Evolutionary conservation across 2,329 filamentous ascomycete species (phyloP).

Genomic region (Chrysoporthe puriensis): DNA sequence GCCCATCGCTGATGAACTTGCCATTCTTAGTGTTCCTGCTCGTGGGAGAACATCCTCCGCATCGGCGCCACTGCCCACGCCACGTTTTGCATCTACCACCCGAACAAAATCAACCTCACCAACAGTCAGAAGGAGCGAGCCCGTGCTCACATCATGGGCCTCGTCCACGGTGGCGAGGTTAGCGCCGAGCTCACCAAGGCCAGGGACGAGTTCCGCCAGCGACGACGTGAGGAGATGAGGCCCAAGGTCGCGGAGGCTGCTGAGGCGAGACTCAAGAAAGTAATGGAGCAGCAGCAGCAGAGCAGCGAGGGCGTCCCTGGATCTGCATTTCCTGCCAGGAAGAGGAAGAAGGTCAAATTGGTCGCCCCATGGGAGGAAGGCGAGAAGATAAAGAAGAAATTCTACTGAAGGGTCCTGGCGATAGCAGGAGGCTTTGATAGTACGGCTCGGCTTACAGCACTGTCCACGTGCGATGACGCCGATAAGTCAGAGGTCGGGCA

Average conservation of each 20-base stretch:
- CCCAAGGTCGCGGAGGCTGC: slow-evolving; percentile 23
- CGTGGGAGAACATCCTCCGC: slow-evolving; percentile 25
- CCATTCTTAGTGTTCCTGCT: slow-evolving; percentile 18
- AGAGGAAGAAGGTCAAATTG: slow-evolving; percentile 24
- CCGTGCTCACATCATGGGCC: slow-evolving; percentile 24
- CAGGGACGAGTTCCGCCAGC: slow-evolving; percentile 24
- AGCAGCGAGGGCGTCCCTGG: background rate
- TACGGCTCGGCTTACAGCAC: too few relatives aligned
- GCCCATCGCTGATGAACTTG: background rate
- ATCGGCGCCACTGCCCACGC: slow-evolving; percentile 19
- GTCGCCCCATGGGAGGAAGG: slow-evolving; percentile 27
- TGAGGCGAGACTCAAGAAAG: slow-evolving; percentile 16
- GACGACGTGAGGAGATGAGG: slow-evolving; percentile 25
- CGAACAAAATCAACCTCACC: slow-evolving; percentile 26
- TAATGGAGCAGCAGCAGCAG: slow-evolving; percentile 7
- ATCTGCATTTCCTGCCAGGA: background rate
- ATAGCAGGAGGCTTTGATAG: too few relatives aligned
- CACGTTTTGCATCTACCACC: slow-evolving; percentile 28
- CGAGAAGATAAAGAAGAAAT: slow-evolving; percentile 11
- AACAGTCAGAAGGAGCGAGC: slow-evolving; percentile 21
- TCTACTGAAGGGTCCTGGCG: background rate
- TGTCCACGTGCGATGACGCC: too few relatives aligned
- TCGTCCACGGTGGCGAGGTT: slow-evolving; percentile 27
- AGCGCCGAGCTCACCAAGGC: slow-evolving; percentile 25
- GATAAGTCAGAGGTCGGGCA: too few relatives aligned